Evolutionary conservation across 805 yeast genomes (phyloP), one percentile per base, ranked within the genome.

Genomic region (Lachancea meyersii): DNA sequence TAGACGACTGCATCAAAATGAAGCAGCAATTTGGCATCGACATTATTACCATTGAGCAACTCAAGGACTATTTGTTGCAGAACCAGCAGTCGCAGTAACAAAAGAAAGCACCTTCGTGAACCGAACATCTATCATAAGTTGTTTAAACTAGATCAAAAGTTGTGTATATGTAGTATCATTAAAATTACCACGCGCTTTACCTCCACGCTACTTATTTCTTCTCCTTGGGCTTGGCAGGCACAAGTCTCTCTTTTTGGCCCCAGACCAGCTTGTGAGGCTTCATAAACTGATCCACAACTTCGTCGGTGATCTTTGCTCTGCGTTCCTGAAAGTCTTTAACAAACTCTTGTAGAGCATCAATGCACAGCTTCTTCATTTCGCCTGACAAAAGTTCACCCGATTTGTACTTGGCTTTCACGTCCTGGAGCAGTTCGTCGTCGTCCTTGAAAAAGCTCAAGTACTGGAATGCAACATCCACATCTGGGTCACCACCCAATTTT

Each of bases 391-490:
- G 63, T 48, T 84, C 88, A 48, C 98, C 98, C 39, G 71, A 66
- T 60, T 71, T 78, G 68, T 93, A 93, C 31, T 73, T 75, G 31
- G 76, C 73, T 45, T 79, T 76, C 53, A 82, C 68, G 36, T 73
- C 67, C 42, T 71, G 72, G 55, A 93, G 72, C 55, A 83, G 78
- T 31, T 71, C 89, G 60, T 93, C 97, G 62, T 91, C 97, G 52
- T 87, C 86, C 38, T 78, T 69, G 74, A 93, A 89, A 70, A 93
- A 93, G 5, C 88, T 77, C 49, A 93, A 69, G 63, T 93, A 93
- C 68, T 93, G 97, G 70, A 71, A 93, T 2, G 98, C 86, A 44
- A 93, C 96, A 64, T 93, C 98, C 27, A 89, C 82, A 51, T 91
- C 97, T 36, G 96, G 94, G 61, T 93, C 75, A 58, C 97, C 98